Conservation (phyloP, 345 rosid genomes). For the Salix purpurea region DNA sequence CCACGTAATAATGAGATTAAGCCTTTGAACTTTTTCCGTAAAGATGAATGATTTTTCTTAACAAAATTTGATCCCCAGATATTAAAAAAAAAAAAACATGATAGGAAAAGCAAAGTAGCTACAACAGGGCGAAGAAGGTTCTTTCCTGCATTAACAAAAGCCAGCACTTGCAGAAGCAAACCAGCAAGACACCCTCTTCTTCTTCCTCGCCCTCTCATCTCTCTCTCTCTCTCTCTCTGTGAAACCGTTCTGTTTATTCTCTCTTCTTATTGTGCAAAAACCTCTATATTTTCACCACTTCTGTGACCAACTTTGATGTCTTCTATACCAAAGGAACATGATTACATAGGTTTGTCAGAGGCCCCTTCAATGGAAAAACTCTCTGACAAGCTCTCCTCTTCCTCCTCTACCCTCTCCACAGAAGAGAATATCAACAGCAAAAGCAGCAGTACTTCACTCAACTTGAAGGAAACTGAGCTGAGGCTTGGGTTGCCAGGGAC, state of each 20-base stretch:
- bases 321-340: slow-evolving; percentile 48
- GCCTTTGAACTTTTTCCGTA: no score
- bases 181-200: neutral
- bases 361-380: slow-evolving; percentile 38
- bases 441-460: slow-evolving; percentile 26
- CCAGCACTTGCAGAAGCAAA: slow-evolving; percentile 15
- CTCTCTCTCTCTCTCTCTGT: neutral
- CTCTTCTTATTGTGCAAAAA: neutral
- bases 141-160: slow-evolving; percentile 38
- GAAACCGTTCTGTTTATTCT: neutral
- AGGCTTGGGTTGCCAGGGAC: slow-evolving; percentile 73
- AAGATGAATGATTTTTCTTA: no score
- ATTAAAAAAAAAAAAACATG: no score
- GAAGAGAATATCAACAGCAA: slow-evolving; percentile 15
- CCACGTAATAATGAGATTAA: no score
- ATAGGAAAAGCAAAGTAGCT: slow-evolving; percentile 8
- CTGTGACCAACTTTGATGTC: slow-evolving; percentile 35
- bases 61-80: no score
- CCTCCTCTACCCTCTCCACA: slow-evolving; percentile 28
- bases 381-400: slow-evolving; percentile 38
- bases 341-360: slow-evolving; percentile 60
- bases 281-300: neutral
- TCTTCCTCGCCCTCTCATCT: neutral
- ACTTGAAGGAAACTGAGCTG: slow-evolving; percentile 60
- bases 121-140: slow-evolving; percentile 50